These are phyloP conservation scores for Ustilago tritici DNA, from an alignment of 1,284 basidiomycete species.

Conservation along the genomic window DNA sequence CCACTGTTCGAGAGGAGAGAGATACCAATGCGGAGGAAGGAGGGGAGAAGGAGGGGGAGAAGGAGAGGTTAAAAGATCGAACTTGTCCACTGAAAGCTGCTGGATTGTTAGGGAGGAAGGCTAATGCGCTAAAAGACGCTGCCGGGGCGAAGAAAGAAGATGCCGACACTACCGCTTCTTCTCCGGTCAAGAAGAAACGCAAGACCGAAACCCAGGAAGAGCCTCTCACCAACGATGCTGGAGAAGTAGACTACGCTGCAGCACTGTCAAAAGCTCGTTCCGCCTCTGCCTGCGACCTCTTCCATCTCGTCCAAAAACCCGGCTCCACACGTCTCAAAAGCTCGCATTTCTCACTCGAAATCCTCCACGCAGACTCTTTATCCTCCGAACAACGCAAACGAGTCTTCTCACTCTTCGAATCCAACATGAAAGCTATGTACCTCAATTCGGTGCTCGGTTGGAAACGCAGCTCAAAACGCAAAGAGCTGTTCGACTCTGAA, in stretches of 20 bases:
- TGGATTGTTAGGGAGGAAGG: conserved; percentile 48
- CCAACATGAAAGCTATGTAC: conserved; percentile 54
- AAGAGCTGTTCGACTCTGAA: conserved; percentile 33
- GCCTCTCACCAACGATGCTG: not conserved
- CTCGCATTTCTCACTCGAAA: conserved; percentile 25
- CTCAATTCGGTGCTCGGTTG: conserved; percentile 37
- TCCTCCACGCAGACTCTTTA: conserved; percentile 9
- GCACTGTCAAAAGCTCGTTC: conserved; percentile 16
- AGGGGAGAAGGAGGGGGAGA: not conserved
- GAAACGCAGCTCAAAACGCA: conserved; percentile 32
- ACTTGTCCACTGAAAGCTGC: conserved; percentile 47
- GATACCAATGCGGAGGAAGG: conserved; percentile 15
- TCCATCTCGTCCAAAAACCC: conserved; percentile 18
- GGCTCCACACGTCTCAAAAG: conserved; percentile 26
- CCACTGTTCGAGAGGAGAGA: conserved; percentile 63
- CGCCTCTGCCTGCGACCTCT: conserved; percentile 9
- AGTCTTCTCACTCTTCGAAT: conserved; percentile 41
- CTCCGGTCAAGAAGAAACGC: not conserved
- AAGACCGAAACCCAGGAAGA: conserved; percentile 7
- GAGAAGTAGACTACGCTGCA: conserved; percentile 18
- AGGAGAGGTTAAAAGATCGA: conserved; percentile 9
- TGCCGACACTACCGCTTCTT: not conserved
- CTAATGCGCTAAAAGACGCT: conserved; percentile 46
- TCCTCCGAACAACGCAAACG: conserved; percentile 47
- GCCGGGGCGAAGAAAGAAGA: conserved; percentile 8